phyloP scores from a whole-genome alignment of 495 filamentous ascomycete genomes.

The Penicillium diatomitis region DNA sequence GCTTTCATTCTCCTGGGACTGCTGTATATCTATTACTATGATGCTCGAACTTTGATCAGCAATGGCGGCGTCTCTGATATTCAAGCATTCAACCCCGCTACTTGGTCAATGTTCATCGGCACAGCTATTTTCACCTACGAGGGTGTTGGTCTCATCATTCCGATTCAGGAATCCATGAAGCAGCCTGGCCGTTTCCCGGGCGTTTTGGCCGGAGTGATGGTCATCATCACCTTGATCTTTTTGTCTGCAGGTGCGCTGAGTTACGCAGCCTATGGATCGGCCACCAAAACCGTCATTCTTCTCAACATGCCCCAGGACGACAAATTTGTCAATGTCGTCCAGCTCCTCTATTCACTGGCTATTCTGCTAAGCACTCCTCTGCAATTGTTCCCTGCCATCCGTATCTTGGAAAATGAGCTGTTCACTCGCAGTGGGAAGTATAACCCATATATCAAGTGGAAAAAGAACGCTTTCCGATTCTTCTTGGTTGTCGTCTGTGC shows the following conservation, averaged over 20 bases:
- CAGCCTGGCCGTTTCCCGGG: constrained; percentile 77
- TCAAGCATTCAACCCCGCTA: constrained; percentile 69
- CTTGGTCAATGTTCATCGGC: constrained; percentile 96
- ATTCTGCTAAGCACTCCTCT: constrained; percentile 90
- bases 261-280: constrained; percentile 90
- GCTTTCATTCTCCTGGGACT: constrained; percentile 88
- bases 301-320: constrained; percentile 94
- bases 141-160: constrained; percentile 96
- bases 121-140: constrained; percentile 99
- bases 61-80: constrained; percentile 79
- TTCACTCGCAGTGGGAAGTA: constrained; percentile 86
- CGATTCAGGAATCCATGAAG: constrained; percentile 95
- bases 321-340: constrained; percentile 89
- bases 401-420: constrained; percentile 57
- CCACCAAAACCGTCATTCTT: constrained; percentile 91
- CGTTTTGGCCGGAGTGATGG: constrained; percentile 82
- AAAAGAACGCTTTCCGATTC: constrained; percentile 95
- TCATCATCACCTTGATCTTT: constrained; percentile 87
- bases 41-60: constrained; percentile 69
- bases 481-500: constrained; percentile 80
- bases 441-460: constrained; percentile 94
- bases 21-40: constrained; percentile 92
- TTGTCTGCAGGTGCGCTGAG: constrained; percentile 83
- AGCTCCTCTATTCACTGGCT: constrained; percentile 89
- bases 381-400: constrained; percentile 94